These are phyloP conservation scores for Aspergillus aculeatinus DNA, from an alignment of 2,329 filamentous ascomycete genomes.

Conservation along the genomic window DNA sequence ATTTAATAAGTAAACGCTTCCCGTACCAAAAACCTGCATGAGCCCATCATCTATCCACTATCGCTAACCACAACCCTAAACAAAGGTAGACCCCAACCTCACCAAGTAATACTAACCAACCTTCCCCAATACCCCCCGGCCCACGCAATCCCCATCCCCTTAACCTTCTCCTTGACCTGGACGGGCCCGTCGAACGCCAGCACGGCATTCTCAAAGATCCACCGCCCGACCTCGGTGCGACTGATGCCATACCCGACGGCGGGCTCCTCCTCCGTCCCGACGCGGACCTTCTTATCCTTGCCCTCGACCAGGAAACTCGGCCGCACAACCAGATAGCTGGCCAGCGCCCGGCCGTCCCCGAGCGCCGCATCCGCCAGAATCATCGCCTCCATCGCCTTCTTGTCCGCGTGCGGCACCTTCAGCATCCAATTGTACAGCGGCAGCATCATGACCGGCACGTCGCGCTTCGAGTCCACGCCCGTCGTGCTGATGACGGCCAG, in stretches of 20 bases:
- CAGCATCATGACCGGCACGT: conserved; percentile 32
- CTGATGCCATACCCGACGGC: not conserved
- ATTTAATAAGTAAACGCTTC: too few species aligned
- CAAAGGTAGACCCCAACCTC: not conserved
- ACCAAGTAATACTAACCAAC: not conserved
- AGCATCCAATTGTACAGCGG: conserved; percentile 34
- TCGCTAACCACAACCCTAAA: too few species aligned
- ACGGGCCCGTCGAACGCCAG: not conserved
- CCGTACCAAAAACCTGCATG: too few species aligned
- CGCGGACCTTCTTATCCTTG: conserved; percentile 13
- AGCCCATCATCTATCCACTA: too few species aligned
- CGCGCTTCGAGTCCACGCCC: conserved; percentile 31
- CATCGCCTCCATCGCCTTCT: conserved; percentile 33
- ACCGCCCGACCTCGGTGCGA: not conserved
- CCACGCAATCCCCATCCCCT: not conserved
- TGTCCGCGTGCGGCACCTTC: conserved; percentile 39
- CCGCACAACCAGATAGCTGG: conserved; percentile 28
- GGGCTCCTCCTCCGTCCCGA: not conserved
- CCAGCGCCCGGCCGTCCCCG: conserved; percentile 15
- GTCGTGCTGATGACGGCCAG: conserved; percentile 36
- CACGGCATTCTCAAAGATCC: not conserved
- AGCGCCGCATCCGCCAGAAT: conserved; percentile 23
- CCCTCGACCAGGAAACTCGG: conserved; percentile 36
- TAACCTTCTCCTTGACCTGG: not conserved
- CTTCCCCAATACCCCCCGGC: not conserved